Conservation (phyloP, 1,284 basidiomycete species). For the Rhizoctonia solani region DNA sequence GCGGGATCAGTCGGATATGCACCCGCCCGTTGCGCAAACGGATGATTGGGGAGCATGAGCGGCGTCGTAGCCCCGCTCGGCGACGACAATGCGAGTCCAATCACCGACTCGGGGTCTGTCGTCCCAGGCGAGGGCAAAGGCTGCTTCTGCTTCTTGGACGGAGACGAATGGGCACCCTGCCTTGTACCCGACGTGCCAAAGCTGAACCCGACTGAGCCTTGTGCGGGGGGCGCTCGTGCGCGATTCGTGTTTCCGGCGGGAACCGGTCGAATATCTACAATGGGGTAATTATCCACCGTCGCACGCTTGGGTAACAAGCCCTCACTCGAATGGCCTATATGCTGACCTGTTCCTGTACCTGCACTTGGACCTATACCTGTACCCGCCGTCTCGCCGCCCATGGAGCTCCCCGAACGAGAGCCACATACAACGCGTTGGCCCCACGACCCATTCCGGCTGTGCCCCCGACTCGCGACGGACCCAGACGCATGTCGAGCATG, state of each 20-base stretch:
- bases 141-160: too few relatives aligned
- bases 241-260: slow-evolving; percentile 15
- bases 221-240: slow-evolving; percentile 22
- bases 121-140: too few relatives aligned
- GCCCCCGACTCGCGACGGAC: neutral
- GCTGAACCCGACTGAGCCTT: slow-evolving; percentile 8
- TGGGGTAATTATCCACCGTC: slow-evolving; percentile 7
- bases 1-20: slow-evolving; percentile 14
- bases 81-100: slow-evolving; percentile 27
- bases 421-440: slow-evolving; percentile 24
- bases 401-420: slow-evolving; percentile 19
- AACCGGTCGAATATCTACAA: slow-evolving; percentile 19
- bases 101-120: slow-evolving; percentile 5
- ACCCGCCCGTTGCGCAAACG: slow-evolving; percentile 24
- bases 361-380: neutral
- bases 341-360: too few relatives aligned
- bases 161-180: too few relatives aligned
- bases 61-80: neutral
- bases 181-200: too few relatives aligned
- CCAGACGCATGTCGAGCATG: slow-evolving; percentile 16
- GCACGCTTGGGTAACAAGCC: slow-evolving; percentile 1
- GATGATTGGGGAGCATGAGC: slow-evolving; percentile 17
- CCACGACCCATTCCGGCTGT: slow-evolving; percentile 18
- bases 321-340: slow-evolving; percentile 15
- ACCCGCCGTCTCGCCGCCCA: neutral